These are phyloP conservation scores for Populus hybrid DNA, from an alignment of 441 rosid genomes.

Conservation along the genomic window DNA sequence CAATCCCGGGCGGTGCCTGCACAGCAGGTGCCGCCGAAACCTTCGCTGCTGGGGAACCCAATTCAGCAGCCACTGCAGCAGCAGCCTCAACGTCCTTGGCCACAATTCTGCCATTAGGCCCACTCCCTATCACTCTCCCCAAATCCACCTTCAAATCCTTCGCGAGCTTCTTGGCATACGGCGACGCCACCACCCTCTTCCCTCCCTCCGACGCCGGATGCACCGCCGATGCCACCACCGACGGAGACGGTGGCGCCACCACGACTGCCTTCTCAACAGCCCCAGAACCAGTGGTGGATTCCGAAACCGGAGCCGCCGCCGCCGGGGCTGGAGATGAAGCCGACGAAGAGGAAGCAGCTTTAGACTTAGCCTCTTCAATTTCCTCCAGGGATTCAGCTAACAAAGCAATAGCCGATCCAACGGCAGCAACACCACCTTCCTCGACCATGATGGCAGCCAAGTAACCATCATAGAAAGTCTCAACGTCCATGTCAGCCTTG, in stretches of 20 bases:
- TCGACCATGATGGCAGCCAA: constrained; percentile 89
- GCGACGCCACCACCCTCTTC: constrained; percentile 88
- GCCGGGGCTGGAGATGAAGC: constrained; percentile 19
- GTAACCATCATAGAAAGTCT: constrained; percentile 88
- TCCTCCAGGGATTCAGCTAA: constrained; percentile 71
- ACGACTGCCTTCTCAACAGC: constrained; percentile 19
- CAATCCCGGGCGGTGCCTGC: constrained; percentile 29
- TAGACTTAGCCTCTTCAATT: constrained; percentile 63
- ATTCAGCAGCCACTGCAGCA: constrained; percentile 24
- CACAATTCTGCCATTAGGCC: constrained; percentile 91
- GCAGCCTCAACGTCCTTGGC: constrained; percentile 83
- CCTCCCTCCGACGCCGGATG: constrained; percentile 87
- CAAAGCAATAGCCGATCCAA: constrained; percentile 89
- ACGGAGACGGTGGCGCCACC: constrained; percentile 38
- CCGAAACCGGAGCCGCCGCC: constrained; percentile 3
- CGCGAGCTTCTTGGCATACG: constrained; percentile 82
- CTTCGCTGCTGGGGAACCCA: constrained; percentile 9
- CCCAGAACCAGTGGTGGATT: constrained; percentile 9
- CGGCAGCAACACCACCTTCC: constrained; percentile 84
- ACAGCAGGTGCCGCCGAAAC: constrained; percentile 15
- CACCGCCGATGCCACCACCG: constrained; percentile 45
- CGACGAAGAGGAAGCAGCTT: constrained; percentile 39
- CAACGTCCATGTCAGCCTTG: constrained; percentile 97
- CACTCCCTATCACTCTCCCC: constrained; percentile 61
- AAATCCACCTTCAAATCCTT: constrained; percentile 79